Evolutionary conservation across 1,139 yeast genomes (phyloP).

Genomic region (Meyerozyma elateridarum): DNA sequence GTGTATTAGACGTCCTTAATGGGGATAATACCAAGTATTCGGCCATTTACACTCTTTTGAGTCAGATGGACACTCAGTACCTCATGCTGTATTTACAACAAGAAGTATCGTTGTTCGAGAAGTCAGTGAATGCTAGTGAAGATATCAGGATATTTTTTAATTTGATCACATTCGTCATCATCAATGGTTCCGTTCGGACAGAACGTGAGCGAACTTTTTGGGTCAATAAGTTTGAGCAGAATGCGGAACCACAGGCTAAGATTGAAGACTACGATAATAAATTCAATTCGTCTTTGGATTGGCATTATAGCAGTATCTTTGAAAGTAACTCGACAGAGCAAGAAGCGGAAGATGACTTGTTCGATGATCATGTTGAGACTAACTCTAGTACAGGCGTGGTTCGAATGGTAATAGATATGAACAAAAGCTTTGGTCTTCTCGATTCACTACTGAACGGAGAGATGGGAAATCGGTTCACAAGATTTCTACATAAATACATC

Average conservation of each 20-base stretch:
- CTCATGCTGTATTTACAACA: not conserved
- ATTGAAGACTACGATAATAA: not conserved
- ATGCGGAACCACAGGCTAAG: not conserved
- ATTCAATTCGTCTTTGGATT: conserved; percentile 10
- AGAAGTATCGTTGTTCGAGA: not conserved
- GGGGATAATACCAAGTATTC: not conserved
- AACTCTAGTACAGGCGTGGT: not conserved
- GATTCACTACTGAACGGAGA: not conserved
- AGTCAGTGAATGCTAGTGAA: conserved; percentile 5
- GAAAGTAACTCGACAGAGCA: conserved; percentile 6
- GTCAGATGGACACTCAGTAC: not conserved
- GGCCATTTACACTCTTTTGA: not conserved
- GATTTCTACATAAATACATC: too few relatives aligned
- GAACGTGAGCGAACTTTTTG: not conserved
- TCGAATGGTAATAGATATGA: not conserved
- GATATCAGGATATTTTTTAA: conserved; percentile 9
- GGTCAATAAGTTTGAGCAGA: not conserved
- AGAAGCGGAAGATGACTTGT: conserved; percentile 6
- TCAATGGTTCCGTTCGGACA: not conserved
- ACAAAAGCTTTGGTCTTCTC: not conserved
- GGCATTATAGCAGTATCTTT: conserved; percentile 13
- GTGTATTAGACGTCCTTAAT: not conserved
- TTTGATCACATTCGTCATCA: conserved; percentile 7
- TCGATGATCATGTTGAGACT: not conserved
- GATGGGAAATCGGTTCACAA: too few relatives aligned